Evolutionary conservation across 768 basidiomycete genomes (phyloP), one percentile per base, ranked within the genome.

Genomic region (Suillus plorans): DNA sequence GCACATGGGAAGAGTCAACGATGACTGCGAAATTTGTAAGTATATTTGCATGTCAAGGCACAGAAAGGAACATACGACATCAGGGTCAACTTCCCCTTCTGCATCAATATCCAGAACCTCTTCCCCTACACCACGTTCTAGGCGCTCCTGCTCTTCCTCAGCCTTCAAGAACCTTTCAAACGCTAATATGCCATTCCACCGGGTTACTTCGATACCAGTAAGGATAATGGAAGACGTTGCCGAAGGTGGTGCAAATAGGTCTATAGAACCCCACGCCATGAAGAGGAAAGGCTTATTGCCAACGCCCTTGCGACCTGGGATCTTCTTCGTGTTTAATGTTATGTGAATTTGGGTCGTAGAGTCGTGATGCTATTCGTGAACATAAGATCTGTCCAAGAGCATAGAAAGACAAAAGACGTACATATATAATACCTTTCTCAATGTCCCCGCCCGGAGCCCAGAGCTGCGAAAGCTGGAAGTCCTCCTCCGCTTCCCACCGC

Each of bases 401-500:
- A 37, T 20, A 42, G 20, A 9, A 34, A 14, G 31, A 28, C 31
- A 13, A 25, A 55, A 34, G 60, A 80, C 88, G 65, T 69, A 91
- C 90, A 70, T 90, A 91, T 62, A 88, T 74, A 42, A 91, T 83
- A 1, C 81, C 90, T 13, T 83, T 65, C 42, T 72, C 63, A 8
- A 77, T 80, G 56, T 80, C 80, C 2, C 76, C 76, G 0, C 77
- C 75, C 5, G 78, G 74, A 0, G 82, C 80, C 88, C 89, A 92
- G 5, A 84, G 84, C 69, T 86, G 84, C 9, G 72, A 80, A 16
- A 91, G 72, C 0, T 84, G 83, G 57, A 84, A 82, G 66, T 90
- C 89, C 69, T 89, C 87, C 70, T 91, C 90, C 3, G 86, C 83
- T 60, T 86, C 84, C 90, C 89, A 91, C 49, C 79, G 81, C 85